Evolutionary conservation across 1,284 basidiomycete species (phyloP).

Genomic region (Fomitopsis pinicola): DNA sequence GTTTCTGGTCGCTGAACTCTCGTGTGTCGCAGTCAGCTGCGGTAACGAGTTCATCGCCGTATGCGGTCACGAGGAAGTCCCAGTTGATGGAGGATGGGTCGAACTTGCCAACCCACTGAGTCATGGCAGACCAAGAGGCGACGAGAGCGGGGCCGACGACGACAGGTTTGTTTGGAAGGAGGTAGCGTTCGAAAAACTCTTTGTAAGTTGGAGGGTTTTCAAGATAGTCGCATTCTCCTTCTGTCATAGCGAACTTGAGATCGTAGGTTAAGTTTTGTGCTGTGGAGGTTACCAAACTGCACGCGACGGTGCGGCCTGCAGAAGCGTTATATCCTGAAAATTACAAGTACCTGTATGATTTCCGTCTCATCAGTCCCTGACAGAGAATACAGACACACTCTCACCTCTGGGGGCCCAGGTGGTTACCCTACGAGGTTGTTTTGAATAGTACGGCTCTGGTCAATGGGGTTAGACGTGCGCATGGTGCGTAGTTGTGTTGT

Average conservation of each 20-base stretch:
- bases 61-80: conserved; percentile 16
- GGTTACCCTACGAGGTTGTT: no score
- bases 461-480: no score
- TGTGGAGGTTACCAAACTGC: no score
- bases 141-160: conserved; percentile 21
- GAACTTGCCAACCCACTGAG: conserved; percentile 9
- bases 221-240: conserved; percentile 2
- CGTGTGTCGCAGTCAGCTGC: conserved; percentile 25
- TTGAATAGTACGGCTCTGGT: no score
- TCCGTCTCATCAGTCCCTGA: no score
- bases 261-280: no score
- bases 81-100: conserved; percentile 16
- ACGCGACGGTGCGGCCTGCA: no score
- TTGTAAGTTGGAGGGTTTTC: conserved; percentile 16
- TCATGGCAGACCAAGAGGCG: conserved; percentile 20
- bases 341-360: no score
- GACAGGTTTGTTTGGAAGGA: conserved; percentile 25
- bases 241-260: neutral
- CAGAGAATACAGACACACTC: no score
- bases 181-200: conserved; percentile 20
- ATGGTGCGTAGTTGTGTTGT: no score
- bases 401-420: no score
- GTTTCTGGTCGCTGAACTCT: conserved; percentile 27
- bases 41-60: conserved; percentile 20
- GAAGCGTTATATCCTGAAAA: no score